A percentile compares a stretch with the other conserved stretches of the same genome.
phyloP scores from a whole-genome alignment of 2,329 filamentous ascomycete genomes.

The Diplodia sapinea region DNA sequence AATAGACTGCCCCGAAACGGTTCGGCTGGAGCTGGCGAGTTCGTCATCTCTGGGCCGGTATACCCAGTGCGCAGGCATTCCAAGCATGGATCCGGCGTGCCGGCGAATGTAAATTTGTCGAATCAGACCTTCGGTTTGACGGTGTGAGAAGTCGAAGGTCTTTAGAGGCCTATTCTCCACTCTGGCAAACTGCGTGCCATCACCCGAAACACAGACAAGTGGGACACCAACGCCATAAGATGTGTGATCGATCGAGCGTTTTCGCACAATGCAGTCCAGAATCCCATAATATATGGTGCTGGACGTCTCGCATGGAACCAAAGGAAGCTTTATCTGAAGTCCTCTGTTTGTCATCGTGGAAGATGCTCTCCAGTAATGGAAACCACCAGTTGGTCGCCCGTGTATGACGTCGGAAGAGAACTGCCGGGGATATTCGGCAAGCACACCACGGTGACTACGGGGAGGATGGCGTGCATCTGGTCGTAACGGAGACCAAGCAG shows the following conservation, averaged over 20 bases:
- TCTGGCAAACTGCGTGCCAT: not conserved
- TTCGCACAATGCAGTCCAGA: not conserved
- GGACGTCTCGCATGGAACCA: not conserved
- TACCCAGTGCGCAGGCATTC: not conserved
- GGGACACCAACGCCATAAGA: not conserved
- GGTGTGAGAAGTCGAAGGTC: not conserved
- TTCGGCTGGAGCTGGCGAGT: not conserved
- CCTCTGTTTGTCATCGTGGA: not conserved
- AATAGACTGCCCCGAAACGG: not conserved
- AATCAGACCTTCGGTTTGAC: not conserved
- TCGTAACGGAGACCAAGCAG: not conserved
- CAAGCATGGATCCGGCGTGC: not conserved
- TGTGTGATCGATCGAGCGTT: not conserved
- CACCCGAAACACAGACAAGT: not conserved
- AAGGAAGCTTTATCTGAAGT: not conserved
- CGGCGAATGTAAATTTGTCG: not conserved
- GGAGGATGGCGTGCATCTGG: not conserved
- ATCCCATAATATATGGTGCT: not conserved
- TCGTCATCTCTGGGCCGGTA: not conserved
- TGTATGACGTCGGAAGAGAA: not conserved
- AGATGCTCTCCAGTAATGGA: not conserved
- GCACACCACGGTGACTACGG: not conserved
- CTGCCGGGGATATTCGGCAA: not conserved
- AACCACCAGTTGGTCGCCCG: not conserved
- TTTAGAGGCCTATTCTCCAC: not conserved